Evolutionary conservation across 2,329 filamentous ascomycete species (phyloP).

Genomic region (Colletotrichum tabaci): DNA sequence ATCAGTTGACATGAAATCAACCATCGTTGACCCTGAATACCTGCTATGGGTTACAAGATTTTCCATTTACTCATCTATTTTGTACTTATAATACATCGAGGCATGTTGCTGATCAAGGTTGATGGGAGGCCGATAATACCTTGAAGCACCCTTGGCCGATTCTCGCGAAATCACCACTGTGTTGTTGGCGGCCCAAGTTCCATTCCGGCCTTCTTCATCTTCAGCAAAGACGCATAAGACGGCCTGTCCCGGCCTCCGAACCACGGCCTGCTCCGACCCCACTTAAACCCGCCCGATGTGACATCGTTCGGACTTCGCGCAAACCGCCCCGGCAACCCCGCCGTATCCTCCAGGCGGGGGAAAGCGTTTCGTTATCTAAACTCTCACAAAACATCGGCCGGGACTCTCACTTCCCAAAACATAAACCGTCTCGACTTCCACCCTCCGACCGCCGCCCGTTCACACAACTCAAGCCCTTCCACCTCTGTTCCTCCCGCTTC

Average conservation of each 20-base stretch:
- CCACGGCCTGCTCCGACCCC: not conserved
- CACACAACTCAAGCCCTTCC: not conserved
- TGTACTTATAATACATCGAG: too few relatives aligned
- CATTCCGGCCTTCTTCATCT: too few relatives aligned
- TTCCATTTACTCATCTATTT: too few relatives aligned
- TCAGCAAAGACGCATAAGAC: not conserved
- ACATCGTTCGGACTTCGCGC: constrained; percentile 30
- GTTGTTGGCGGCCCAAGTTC: too few relatives aligned
- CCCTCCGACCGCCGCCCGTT: not conserved
- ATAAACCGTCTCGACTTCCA: not conserved
- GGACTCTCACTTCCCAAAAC: not conserved
- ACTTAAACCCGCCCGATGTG: constrained; percentile 7
- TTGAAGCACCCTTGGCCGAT: too few relatives aligned
- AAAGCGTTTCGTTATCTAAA: constrained; percentile 22
- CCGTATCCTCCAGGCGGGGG: not conserved
- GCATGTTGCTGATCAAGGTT: too few relatives aligned
- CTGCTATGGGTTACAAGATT: too few relatives aligned
- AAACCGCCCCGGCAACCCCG: not conserved
- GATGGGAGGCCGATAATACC: too few relatives aligned
- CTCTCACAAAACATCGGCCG: not conserved
- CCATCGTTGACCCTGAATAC: too few relatives aligned
- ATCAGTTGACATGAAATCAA: too few relatives aligned
- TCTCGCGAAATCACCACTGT: too few relatives aligned
- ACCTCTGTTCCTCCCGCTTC: not conserved
- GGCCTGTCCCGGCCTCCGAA: constrained; percentile 10